Base-by-base conservation (phyloP, 2,329 filamentous ascomycete species). In the Diplodia seriata region DNA sequence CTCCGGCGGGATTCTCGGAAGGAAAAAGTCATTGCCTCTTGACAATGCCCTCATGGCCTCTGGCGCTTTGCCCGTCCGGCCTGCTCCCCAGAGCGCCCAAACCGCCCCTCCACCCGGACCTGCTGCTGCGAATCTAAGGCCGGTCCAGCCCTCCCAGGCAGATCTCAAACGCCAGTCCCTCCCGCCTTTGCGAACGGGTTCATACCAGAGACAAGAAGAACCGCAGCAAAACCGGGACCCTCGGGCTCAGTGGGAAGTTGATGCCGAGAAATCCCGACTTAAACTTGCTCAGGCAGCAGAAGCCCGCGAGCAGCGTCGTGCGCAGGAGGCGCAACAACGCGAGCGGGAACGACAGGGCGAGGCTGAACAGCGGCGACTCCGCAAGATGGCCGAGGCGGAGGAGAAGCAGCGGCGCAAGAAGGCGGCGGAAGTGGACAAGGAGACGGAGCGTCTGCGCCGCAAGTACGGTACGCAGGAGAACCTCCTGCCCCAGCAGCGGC, bases 401-500 rank as follows among this genome's bases (percentile, higher is more conserved):
- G 87, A 90, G 31, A 85, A 84, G 67, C 55, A 67, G 18, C 84
- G 82, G 0, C 84, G 81, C 67, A 77, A 80, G 33, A 82, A 80
- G 68, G 82, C 88, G 70, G 82, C 81, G 1, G 85, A 86, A 66
- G 73, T 85, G 15, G 82, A 97, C 43, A 87, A 88, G 53, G 94
- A 97, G 78, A 97, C 93, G 0, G 89, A 89, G 72, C 85, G 93
- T 0, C 81, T 97, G 8, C 83, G 87, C 26, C 86, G 83, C 71
- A 78, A 90, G 72, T 94, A 92, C 73, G 91, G 91, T 57, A 82
- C 57, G 33, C 66, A 68, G 50, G 66, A 68, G 38, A 62, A 62
- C 47, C 31, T 62, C 12, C 47, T 61, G 2, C 40, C 36, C 3
- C 29, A 43, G 33, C 66, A 61, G 2, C 50, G 62, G 7, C 62